Percentiles rank a stretch among this genome's conserved stretches.
Conservation (phyloP, 2,329 filamentous ascomycete genomes). For the Hymenoscyphus albidus region DNA sequence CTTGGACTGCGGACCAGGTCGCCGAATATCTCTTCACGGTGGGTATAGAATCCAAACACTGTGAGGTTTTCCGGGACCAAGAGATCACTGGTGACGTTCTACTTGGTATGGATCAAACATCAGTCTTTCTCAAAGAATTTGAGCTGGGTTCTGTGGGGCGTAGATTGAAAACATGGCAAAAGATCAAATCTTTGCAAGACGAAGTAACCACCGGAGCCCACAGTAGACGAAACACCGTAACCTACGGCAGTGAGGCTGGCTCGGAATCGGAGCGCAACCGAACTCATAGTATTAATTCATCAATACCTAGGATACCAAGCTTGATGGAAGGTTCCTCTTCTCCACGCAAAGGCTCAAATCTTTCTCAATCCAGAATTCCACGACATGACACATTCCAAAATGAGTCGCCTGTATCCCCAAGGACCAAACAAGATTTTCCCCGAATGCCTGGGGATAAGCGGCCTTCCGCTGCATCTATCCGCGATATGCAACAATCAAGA, state of each 20-base stretch:
- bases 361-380: conserved; percentile 31
- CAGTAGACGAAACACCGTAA: conserved; percentile 49
- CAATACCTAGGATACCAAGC: conserved; percentile 31
- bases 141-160: conserved; percentile 88
- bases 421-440: conserved; percentile 33
- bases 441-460: conserved; percentile 44
- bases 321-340: conserved; percentile 28
- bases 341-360: conserved; percentile 27
- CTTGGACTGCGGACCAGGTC: conserved; percentile 77
- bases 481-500: conserved; percentile 77
- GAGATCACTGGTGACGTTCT: conserved; percentile 94
- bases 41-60: conserved; percentile 85
- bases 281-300: conserved; percentile 36
- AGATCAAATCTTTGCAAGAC: conserved; percentile 86
- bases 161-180: conserved; percentile 92
- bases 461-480: conserved; percentile 77
- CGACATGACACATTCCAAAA: conserved; percentile 40
- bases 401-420: conserved; percentile 41
- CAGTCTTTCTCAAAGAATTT: conserved; percentile 92
- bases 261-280: conserved; percentile 47
- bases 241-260: conserved; percentile 56
- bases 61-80: conserved; percentile 90
- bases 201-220: conserved; percentile 65
- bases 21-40: conserved; percentile 83
- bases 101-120: conserved; percentile 90